These are phyloP conservation scores for Quercus tomentella DNA, from an alignment of 331 rosid genomes.

Conservation along the genomic window DNA sequence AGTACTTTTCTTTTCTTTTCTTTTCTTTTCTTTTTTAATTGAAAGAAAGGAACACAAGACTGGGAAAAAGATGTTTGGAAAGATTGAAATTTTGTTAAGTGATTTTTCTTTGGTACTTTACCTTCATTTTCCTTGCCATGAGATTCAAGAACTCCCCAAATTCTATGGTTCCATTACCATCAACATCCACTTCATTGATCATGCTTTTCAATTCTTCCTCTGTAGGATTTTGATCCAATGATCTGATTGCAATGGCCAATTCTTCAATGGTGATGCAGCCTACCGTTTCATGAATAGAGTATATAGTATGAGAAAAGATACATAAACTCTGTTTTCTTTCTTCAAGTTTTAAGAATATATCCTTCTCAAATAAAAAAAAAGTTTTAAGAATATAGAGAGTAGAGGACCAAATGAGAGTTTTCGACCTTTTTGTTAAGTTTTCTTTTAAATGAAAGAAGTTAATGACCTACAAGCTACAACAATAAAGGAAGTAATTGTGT, in stretches of 20 bases:
- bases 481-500: no score
- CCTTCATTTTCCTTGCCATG: constrained; percentile 69
- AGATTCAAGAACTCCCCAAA: constrained; percentile 65
- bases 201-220: constrained; percentile 50
- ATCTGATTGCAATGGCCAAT: constrained; percentile 40
- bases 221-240: constrained; percentile 48
- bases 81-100: no score
- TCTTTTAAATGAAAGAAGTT: no score
- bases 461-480: no score
- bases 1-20: background rate
- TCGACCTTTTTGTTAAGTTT: no score
- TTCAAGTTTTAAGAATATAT: no score
- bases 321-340: no score
- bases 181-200: constrained; percentile 51
- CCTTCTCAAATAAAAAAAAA: no score
- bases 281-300: background rate
- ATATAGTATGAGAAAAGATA: background rate
- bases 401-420: no score
- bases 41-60: background rate
- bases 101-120: background rate
- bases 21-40: no score
- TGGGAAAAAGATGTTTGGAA: background rate
- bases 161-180: constrained; percentile 65
- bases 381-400: no score
- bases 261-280: constrained; percentile 67